Base-by-base conservation (phyloP, 1,284 basidiomycete species). In the Marasmius fiardii region DNA sequence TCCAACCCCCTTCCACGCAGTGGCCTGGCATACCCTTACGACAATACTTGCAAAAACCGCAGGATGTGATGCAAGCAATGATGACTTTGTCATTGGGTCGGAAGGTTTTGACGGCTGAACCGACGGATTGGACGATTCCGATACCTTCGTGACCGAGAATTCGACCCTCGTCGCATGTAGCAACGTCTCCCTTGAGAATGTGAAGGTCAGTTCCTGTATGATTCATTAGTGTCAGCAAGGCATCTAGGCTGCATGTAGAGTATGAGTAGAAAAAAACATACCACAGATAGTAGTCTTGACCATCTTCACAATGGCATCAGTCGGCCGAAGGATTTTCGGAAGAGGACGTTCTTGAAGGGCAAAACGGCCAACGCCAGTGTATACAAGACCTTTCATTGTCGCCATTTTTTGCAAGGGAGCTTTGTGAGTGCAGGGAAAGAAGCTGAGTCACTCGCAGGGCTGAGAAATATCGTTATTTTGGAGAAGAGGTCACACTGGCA, bases 91-190 rank as follows among this genome's bases (percentile, higher is more conserved):
- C 70, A 14, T 62, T 67, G 63, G 63, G 57, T 57, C 68, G 67
- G 64, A 74, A 72, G 4, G 39, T 43, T n/a, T 56, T 53, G 18
- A 74, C 71, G 10, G 55, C 44, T 2, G 51, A 47, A 1, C 71
- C 72, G 28, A 73, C 54, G 16, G 67, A 53, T 35, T 71, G 51
- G 12, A 73, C 67, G 18, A 69, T 16, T 3, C 65, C 73, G 0
- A 67, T 53, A 7, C 72, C 71, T 59, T 73, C 71, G 28, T 73
- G 71, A 7, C 74, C 70, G 39, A 74, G 68, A n/a, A 72, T 60
- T 33, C 56, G 60, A 6, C 64, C 66, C 1, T 53, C 34, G 33
- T 33, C n/a, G 28, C 62, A 61, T 14, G 64, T 62, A 7, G 64
- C 60, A 11, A 67, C 64, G 53, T 68, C 64, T 44, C 67, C 67